These are phyloP conservation scores for Dendrobium catenatum DNA, from an alignment of 106 monocot species.

Conservation along the genomic window DNA sequence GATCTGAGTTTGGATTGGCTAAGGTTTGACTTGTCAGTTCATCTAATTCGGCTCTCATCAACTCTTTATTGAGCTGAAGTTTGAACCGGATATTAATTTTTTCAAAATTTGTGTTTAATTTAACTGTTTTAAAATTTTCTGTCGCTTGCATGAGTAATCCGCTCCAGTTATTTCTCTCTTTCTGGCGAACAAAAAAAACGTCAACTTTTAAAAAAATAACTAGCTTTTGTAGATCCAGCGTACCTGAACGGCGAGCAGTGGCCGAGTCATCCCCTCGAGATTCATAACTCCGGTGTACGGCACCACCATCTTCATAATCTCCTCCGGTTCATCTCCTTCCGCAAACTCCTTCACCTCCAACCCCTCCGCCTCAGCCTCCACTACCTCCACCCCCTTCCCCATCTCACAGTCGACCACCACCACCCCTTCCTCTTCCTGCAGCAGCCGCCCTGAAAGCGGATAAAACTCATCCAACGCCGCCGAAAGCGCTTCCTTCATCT, in stretches of 20 bases:
- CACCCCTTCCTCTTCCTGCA: constrained; percentile 56
- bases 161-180: no score
- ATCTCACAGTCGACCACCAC: constrained; percentile 45
- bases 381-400: constrained; percentile 58
- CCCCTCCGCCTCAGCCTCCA: constrained; percentile 53
- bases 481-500: constrained; percentile 45
- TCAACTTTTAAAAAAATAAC: no score
- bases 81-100: no score
- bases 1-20: no score
- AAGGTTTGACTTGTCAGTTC: no score
- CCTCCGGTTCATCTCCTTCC: constrained; percentile 23
- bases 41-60: no score
- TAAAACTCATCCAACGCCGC: constrained; percentile 53
- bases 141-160: no score
- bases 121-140: no score
- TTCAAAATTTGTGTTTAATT: no score
- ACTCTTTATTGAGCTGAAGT: no score
- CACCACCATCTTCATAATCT: constrained; percentile 59
- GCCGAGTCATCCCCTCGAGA: constrained; percentile 69
- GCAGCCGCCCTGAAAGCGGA: constrained; percentile 63
- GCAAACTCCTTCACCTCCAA: constrained; percentile 51
- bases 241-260: constrained; percentile 86
- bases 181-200: background rate
- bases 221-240: background rate
- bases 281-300: constrained; percentile 91